These are phyloP conservation scores for Termitomyces titanicus DNA, from an alignment of 768 basidiomycete species.

Conservation along the genomic window DNA sequence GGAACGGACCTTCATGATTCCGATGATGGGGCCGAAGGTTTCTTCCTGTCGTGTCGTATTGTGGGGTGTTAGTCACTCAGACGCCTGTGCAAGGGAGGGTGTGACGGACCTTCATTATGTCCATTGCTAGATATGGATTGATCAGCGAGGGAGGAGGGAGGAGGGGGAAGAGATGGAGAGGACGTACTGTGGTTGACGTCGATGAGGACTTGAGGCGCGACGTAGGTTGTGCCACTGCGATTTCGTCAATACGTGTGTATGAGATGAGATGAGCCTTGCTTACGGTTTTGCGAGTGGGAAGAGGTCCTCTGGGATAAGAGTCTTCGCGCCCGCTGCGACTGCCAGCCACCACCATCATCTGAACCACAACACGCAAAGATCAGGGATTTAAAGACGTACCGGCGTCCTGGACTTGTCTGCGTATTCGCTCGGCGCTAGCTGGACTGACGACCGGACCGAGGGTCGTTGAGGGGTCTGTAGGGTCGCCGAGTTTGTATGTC, in stretches of 20 bases:
- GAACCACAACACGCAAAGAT: not conserved
- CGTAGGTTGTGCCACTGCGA: conserved; percentile 73
- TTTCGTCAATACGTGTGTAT: not conserved
- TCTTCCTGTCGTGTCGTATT: conserved; percentile 56
- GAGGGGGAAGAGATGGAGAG: conserved; percentile 1
- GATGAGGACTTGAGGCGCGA: conserved; percentile 88
- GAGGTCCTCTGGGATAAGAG: conserved; percentile 63
- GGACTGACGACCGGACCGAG: conserved; percentile 93
- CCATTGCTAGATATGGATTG: conserved; percentile 59
- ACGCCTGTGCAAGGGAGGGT: not conserved
- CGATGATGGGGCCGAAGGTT: conserved; percentile 91
- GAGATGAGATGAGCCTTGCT: too few relatives aligned
- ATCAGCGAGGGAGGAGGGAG: too few relatives aligned
- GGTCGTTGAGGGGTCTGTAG: conserved; percentile 66
- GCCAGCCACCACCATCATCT: conserved; percentile 41
- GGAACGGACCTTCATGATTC: conserved; percentile 74
- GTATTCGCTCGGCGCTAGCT: conserved; percentile 79
- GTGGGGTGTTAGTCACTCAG: not conserved
- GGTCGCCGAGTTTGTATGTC: conserved; percentile 87
- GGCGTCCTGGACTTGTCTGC: conserved; percentile 85
- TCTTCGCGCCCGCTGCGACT: conserved; percentile 78
- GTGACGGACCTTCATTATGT: conserved; percentile 75
- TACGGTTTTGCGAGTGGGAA: conserved; percentile 71
- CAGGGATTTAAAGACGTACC: conserved; percentile 31
- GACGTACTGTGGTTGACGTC: conserved; percentile 84